Conservation (phyloP, 495 filamentous ascomycete species). For the Aspergillus egyptiacus region DNA sequence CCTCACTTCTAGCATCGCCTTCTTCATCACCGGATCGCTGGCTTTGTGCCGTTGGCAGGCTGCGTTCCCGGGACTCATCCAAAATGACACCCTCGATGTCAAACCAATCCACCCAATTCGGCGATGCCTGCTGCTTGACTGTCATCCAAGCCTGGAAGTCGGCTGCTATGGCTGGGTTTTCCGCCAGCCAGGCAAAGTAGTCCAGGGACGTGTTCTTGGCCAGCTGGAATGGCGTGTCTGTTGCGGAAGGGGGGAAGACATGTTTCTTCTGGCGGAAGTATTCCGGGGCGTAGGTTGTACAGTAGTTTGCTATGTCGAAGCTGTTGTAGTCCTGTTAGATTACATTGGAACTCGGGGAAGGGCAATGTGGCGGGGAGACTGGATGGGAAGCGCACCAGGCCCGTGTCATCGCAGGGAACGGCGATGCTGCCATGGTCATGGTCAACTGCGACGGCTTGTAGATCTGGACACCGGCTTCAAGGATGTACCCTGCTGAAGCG, state of each 20-base stretch:
- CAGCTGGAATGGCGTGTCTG: conserved; percentile 36
- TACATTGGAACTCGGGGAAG: too few relatives aligned
- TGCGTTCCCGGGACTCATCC: conserved; percentile 18
- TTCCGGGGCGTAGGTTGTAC: conserved; percentile 18
- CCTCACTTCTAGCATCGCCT: conserved; percentile 5
- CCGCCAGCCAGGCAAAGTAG: conserved; percentile 26
- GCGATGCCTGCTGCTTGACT: conserved; percentile 17
- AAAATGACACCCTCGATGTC: conserved; percentile 22
- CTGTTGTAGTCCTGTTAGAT: too few relatives aligned
- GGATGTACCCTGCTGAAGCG: conserved; percentile 12
- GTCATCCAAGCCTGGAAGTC: conserved; percentile 29
- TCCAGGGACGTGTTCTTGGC: conserved; percentile 26
- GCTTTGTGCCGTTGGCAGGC: too few relatives aligned
- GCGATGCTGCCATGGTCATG: conserved; percentile 17
- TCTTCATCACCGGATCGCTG: background rate
- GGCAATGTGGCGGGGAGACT: too few relatives aligned
- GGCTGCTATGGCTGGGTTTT: conserved; percentile 16
- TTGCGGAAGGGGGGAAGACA: conserved; percentile 20
- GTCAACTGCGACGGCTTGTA: conserved; percentile 20
- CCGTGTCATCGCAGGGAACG: too few relatives aligned
- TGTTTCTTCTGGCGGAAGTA: conserved; percentile 25
- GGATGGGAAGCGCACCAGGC: too few relatives aligned
- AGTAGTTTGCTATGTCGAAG: conserved; percentile 15
- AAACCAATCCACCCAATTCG: conserved; percentile 29
- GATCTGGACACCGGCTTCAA: conserved; percentile 7